A percentile compares a stretch with the other conserved stretches of the same genome.
Evolutionary conservation across 2,329 filamentous ascomycete genomes (phyloP).

Genomic region (Phialophora expanda): DNA sequence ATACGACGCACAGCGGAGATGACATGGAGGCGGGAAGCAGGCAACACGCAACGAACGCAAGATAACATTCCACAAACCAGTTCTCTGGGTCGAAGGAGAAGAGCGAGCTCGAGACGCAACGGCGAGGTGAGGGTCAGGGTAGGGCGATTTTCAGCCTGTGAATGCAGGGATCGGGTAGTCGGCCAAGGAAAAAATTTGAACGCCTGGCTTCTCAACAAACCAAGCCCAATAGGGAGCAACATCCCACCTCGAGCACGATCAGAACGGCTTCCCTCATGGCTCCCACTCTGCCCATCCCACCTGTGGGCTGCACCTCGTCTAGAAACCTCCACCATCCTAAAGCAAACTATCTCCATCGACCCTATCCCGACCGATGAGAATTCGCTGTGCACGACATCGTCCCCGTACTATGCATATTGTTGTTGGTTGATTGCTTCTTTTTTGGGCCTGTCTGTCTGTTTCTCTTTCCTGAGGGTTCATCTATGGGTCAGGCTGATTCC

Average conservation of each 20-base stretch:
- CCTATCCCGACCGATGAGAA: constrained; percentile 17
- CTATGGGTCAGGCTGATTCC: constrained; percentile 8
- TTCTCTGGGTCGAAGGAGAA: not conserved
- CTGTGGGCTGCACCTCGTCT: constrained; percentile 5
- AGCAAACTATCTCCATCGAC: constrained; percentile 11
- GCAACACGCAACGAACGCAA: not conserved
- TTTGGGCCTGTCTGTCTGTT: constrained; percentile 10
- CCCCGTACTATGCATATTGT: constrained; percentile 13
- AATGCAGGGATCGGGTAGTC: not conserved
- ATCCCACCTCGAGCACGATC: constrained; percentile 11
- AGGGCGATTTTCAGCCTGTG: not conserved
- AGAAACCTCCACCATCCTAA: constrained; percentile 13
- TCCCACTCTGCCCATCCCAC: constrained; percentile 17
- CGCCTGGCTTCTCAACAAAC: constrained; percentile 1
- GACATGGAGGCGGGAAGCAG: not conserved
- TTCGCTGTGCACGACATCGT: constrained; percentile 11
- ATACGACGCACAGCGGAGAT: constrained; percentile 1
- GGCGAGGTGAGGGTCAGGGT: not conserved
- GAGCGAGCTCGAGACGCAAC: not conserved
- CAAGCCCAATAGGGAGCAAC: constrained; percentile 10
- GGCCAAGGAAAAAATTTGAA: constrained; percentile 5
- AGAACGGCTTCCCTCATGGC: constrained; percentile 9
- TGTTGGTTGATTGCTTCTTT: constrained; percentile 14
- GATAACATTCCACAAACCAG: not conserved
- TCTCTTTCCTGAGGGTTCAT: not conserved